phyloP scores from a whole-genome alignment of 805 yeast species.

The Candida nanaspora region DNA sequence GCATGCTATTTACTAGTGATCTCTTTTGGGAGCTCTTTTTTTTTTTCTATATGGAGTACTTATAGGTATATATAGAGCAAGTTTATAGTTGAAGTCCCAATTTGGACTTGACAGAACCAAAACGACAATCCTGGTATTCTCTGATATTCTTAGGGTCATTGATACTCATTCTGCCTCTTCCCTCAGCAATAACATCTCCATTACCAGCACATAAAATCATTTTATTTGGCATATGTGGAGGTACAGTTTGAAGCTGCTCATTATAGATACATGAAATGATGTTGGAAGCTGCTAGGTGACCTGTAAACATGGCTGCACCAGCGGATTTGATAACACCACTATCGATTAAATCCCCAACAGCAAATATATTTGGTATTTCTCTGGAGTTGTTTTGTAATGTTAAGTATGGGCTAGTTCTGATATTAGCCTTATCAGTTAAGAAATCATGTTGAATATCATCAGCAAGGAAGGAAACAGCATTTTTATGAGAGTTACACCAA shows the following conservation, averaged over 20 bases:
- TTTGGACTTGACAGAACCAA: not conserved
- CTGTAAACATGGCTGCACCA: not conserved
- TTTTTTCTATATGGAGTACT: too few species aligned
- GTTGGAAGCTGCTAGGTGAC: not conserved
- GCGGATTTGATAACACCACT: not conserved
- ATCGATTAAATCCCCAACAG: not conserved
- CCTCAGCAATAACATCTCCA: not conserved
- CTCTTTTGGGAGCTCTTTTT: too few species aligned
- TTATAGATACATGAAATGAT: not conserved
- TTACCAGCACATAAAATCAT: not conserved
- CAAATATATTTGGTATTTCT: not conserved
- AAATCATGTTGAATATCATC: not conserved
- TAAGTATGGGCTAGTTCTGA: not conserved
- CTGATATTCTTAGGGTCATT: not conserved
- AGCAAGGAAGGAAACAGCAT: not conserved
- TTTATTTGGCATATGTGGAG: not conserved
- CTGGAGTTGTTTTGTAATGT: not conserved
- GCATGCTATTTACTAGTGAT: too few species aligned
- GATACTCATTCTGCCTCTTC: not conserved
- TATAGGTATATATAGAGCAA: too few species aligned
- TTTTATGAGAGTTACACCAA: conserved; percentile 1
- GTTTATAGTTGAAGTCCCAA: not conserved
- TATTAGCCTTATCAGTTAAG: not conserved
- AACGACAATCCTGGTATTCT: conserved; percentile 1
- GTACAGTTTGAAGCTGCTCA: not conserved